Conservation (phyloP, 1,284 basidiomycete genomes). For the Termitomyces sp. region DNA sequence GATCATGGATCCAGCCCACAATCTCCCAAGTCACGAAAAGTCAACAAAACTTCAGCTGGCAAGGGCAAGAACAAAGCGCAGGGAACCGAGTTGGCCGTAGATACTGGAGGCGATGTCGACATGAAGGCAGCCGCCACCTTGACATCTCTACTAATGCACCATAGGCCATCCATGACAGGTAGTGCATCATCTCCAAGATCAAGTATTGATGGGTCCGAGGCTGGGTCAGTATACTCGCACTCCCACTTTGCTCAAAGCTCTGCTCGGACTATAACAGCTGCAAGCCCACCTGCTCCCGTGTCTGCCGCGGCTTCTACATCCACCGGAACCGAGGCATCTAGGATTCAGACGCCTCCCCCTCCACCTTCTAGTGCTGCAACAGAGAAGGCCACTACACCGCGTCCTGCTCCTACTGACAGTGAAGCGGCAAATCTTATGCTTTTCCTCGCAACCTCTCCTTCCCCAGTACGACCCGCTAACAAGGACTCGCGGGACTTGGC, state of each 20-base stretch:
- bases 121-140: slow-evolving; percentile 77
- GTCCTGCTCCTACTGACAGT: slow-evolving; percentile 52
- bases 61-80: slow-evolving; percentile 49
- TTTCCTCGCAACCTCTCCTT: slow-evolving; percentile 75
- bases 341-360: slow-evolving; percentile 26
- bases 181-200: slow-evolving; percentile 62
- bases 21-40: slow-evolving; percentile 32
- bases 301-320: slow-evolving; percentile 18
- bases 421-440: slow-evolving; percentile 79
- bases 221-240: slow-evolving; percentile 51
- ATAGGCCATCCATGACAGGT: slow-evolving; percentile 53
- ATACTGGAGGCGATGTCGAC: slow-evolving; percentile 56
- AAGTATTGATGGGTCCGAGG: slow-evolving; percentile 58
- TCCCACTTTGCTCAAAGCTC: slow-evolving; percentile 63
- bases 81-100: slow-evolving; percentile 25
- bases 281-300: slow-evolving; percentile 22
- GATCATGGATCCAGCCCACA: slow-evolving; percentile 27
- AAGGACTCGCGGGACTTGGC: slow-evolving; percentile 50
- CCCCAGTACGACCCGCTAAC: slow-evolving; percentile 58
- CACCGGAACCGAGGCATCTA: slow-evolving; percentile 21
- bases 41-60: slow-evolving; percentile 33
- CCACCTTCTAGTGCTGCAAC: slow-evolving; percentile 9
- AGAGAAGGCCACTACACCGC: slow-evolving; percentile 30
- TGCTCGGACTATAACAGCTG: slow-evolving; percentile 35
- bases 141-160: slow-evolving; percentile 62